A percentile compares a stretch with the other conserved stretches of the same genome.
These are phyloP conservation scores for Tinospora cordifolia DNA, from an alignment of 164 flowering plant genomes.

Conservation along the genomic window DNA sequence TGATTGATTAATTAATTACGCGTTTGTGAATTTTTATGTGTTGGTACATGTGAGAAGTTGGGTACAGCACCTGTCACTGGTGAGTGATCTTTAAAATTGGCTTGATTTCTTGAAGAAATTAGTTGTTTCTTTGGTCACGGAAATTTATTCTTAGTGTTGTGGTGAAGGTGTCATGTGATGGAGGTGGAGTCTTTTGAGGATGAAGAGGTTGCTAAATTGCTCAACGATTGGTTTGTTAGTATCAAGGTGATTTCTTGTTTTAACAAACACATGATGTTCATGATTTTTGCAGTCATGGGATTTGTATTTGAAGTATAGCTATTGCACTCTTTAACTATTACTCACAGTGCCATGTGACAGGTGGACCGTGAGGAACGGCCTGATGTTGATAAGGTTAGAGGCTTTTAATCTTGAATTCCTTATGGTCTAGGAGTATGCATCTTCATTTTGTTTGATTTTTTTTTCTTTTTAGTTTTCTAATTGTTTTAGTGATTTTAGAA, in stretches of 20 bases:
- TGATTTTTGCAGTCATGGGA: neutral
- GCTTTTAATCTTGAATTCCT: neutral
- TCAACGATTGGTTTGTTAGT: conserved; percentile 90
- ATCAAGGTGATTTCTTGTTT: conserved; percentile 51
- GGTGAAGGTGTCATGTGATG: conserved; percentile 94
- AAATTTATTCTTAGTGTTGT: neutral
- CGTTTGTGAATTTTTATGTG: conserved; percentile 1
- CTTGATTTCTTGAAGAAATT: neutral
- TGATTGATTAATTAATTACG: neutral
- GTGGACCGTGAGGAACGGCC: conserved; percentile 98
- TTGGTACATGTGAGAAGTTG: conserved; percentile 48
- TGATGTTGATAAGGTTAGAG: conserved; percentile 86
- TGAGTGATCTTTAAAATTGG: conserved; percentile 25
- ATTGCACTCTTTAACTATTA: neutral
- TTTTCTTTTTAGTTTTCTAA: neutral
- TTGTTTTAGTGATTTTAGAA: too few species aligned
- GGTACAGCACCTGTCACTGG: conserved; percentile 99
- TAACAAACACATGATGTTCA: neutral
- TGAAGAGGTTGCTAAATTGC: conserved; percentile 71
- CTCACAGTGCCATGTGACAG: conserved; percentile 33
- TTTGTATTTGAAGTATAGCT: neutral
- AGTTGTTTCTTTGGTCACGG: neutral
- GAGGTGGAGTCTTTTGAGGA: conserved; percentile 95
- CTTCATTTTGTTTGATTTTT: too few species aligned
- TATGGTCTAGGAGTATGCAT: neutral